phyloP scores from a whole-genome alignment of 2,329 filamentous ascomycete species.

The Ramularia endophylla region DNA sequence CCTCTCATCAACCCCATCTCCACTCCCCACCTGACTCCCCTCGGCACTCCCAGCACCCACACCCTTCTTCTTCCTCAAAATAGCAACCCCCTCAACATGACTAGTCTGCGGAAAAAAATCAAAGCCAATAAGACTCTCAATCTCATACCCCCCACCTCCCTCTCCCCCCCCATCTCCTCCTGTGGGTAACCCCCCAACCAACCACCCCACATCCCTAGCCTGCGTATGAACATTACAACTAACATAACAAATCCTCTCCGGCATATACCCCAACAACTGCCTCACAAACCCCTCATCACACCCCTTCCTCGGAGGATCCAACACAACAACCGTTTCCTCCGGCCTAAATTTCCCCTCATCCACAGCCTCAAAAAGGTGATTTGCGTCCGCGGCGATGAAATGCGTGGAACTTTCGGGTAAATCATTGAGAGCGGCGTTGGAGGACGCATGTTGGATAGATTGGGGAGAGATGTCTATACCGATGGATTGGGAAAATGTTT shows the following conservation, averaged over 20 bases:
- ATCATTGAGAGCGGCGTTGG: conserved; percentile 73
- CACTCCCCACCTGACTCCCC: too few relatives aligned
- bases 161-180: conserved; percentile 26
- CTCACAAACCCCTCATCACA: conserved; percentile 79
- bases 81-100: conserved; percentile 60
- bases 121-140: conserved; percentile 87
- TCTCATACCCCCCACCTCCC: conserved; percentile 56
- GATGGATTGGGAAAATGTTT: conserved; percentile 69
- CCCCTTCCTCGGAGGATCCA: conserved; percentile 94
- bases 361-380: conserved; percentile 72
- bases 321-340: conserved; percentile 83
- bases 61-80: conserved; percentile 42
- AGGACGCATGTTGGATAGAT: conserved; percentile 70
- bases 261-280: conserved; percentile 73
- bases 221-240: conserved; percentile 98
- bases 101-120: conserved; percentile 93
- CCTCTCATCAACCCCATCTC: too few relatives aligned
- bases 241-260: conserved; percentile 81
- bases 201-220: conserved; percentile 81
- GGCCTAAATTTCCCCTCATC: conserved; percentile 53
- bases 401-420: conserved; percentile 62
- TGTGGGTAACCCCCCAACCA: conserved; percentile 63
- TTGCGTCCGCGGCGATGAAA: conserved; percentile 87
- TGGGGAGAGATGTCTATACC: conserved; percentile 84
- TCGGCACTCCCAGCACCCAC: too few relatives aligned